Evolutionary conservation across 305 asterid species (phyloP).

Genomic region (Striga hermonthica): DNA sequence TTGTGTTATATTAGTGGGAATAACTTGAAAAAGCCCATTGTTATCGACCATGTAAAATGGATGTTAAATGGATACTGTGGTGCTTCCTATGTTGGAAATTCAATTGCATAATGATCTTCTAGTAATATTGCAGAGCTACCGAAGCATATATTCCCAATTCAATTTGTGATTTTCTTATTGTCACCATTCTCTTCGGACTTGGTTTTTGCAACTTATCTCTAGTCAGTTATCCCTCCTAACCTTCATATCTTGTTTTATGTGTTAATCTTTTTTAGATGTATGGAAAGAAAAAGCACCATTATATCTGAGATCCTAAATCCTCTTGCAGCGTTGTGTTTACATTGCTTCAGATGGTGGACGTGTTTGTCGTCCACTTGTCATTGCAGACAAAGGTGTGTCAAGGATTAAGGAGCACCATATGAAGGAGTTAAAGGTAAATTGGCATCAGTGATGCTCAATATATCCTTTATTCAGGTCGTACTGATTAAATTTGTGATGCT

Average conservation of each 20-base stretch:
- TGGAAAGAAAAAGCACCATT: no score
- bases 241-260: no score
- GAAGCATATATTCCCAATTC: not conserved
- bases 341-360: constrained; percentile 99
- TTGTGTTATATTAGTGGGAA: no score
- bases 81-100: not conserved
- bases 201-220: no score
- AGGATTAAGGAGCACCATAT: constrained; percentile 94
- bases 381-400: constrained; percentile 91
- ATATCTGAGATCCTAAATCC: constrained; percentile 19
- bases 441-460: constrained; percentile 8
- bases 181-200: no score
- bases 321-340: constrained; percentile 85
- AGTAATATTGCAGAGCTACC: constrained; percentile 13
- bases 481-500: constrained; percentile 19
- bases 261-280: no score
- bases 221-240: no score
- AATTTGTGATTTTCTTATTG: not conserved
- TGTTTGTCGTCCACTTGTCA: constrained; percentile 97
- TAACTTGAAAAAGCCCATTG: no score
- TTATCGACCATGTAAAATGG: no score
- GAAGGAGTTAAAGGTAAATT: constrained; percentile 87
- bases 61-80: no score
- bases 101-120: not conserved
- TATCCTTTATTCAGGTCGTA: constrained; percentile 27